Percentiles rank a stretch among this genome's conserved stretches.
Conservation (phyloP, 1,284 basidiomycete genomes). For the Ceratobasidium theobromae region DNA sequence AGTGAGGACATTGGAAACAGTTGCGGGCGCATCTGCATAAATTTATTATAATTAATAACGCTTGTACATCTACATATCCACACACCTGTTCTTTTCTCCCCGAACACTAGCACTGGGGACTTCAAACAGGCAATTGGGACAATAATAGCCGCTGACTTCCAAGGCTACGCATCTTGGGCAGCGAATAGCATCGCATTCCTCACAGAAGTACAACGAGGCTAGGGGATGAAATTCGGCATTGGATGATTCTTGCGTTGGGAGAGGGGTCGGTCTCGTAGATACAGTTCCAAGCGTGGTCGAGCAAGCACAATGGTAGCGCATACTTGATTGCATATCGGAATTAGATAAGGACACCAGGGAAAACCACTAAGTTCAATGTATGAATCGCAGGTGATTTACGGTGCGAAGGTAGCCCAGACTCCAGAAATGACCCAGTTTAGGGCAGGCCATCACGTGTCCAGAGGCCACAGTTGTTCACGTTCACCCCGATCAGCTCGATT, state of each 20-base stretch:
- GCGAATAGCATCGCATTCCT: constrained; percentile 93
- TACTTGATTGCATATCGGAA: background rate
- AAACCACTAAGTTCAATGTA: no score
- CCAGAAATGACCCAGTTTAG: background rate
- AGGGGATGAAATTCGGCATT: constrained; percentile 79
- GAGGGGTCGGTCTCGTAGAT: background rate
- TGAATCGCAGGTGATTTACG: background rate
- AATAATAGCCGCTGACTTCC: constrained; percentile 96
- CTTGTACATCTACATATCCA: background rate
- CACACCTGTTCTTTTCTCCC: constrained; percentile 89
- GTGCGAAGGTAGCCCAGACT: no score
- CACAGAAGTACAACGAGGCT: constrained; percentile 91
- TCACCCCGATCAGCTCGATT: background rate
- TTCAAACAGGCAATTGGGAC: constrained; percentile 98
- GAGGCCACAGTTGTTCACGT: no score
- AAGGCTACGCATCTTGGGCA: constrained; percentile 90
- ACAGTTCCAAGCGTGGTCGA: background rate
- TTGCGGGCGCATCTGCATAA: constrained; percentile 86
- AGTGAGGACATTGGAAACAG: constrained; percentile 95
- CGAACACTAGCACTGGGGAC: constrained; percentile 95
- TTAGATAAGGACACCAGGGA: no score
- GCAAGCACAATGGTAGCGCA: constrained; percentile 26
- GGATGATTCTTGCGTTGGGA: constrained; percentile 51
- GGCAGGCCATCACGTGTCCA: constrained; percentile 22
- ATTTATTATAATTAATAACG: background rate